These are phyloP conservation scores for Globisporangium sylvaticum DNA, from an alignment of 352 stramenopile species.

Conservation along the genomic window DNA sequence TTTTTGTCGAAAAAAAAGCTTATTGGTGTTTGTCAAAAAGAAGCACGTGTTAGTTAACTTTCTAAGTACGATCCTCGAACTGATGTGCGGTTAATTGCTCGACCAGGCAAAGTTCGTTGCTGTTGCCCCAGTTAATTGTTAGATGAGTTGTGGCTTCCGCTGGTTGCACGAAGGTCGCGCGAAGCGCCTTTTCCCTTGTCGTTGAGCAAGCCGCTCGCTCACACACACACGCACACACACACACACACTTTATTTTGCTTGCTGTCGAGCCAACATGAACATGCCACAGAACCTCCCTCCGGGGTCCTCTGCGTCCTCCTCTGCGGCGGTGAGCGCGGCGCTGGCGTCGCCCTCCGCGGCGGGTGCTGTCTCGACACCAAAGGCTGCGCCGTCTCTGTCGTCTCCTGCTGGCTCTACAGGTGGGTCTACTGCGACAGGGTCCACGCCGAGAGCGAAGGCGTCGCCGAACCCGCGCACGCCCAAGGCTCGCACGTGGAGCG, in stretches of 20 bases:
- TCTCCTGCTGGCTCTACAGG: not conserved
- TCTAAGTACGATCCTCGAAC: too few relatives aligned
- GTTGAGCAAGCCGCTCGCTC: not conserved
- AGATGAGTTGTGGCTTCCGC: too few relatives aligned
- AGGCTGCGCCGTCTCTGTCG: not conserved
- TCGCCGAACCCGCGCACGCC: conserved; percentile 5
- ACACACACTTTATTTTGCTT: not conserved
- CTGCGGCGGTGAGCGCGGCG: not conserved
- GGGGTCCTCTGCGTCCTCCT: not conserved
- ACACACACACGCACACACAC: not conserved
- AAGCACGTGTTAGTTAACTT: too few relatives aligned
- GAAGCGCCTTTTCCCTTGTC: not conserved
- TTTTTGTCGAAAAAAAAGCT: too few relatives aligned
- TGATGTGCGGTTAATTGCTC: too few relatives aligned
- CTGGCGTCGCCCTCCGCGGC: not conserved
- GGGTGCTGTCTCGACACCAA: not conserved
- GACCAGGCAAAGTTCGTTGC: too few relatives aligned
- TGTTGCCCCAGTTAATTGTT: too few relatives aligned
- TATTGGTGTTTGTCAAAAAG: too few relatives aligned
- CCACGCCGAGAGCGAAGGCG: not conserved
- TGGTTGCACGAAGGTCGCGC: not conserved
- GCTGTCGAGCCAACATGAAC: conserved; percentile 20
- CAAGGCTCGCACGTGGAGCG: conserved; percentile 3
- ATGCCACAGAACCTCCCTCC: conserved; percentile 10
- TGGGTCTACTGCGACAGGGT: not conserved